Conservation (phyloP, 805 yeast species). For the Cyberlindnera subsufficiens region DNA sequence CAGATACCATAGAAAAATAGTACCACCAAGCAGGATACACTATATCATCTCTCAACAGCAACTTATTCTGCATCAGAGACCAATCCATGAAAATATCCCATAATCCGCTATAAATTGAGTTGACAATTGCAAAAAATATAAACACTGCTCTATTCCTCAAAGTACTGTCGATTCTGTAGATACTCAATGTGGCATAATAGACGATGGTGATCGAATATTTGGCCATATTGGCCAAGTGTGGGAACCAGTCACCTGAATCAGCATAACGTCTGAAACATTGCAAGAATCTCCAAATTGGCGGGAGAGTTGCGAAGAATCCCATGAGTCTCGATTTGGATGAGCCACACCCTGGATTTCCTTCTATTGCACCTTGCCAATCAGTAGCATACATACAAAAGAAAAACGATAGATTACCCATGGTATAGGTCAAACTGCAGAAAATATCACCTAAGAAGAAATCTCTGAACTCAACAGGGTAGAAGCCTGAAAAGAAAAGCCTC, state of each 20-base stretch:
- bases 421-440: constrained; percentile 80
- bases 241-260: constrained; percentile 94
- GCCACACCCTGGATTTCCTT: constrained; percentile 52
- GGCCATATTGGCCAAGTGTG: constrained; percentile 84
- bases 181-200: constrained; percentile 68
- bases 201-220: constrained; percentile 66
- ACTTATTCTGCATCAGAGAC: constrained; percentile 73
- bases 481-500: constrained; percentile 73
- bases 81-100: constrained; percentile 98
- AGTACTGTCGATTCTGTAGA: constrained; percentile 61
- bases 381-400: constrained; percentile 78
- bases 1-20: constrained; percentile 67
- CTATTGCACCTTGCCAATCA: constrained; percentile 55
- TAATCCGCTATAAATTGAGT: constrained; percentile 59
- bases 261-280: constrained; percentile 89
- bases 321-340: constrained; percentile 67
- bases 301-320: constrained; percentile 83
- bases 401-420: constrained; percentile 78
- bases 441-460: constrained; percentile 94
- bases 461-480: constrained; percentile 91
- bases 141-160: constrained; percentile 43
- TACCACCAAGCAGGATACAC: constrained; percentile 58
- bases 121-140: constrained; percentile 67
- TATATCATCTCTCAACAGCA: constrained; percentile 64
- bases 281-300: constrained; percentile 83